These are phyloP conservation scores for Batkoa obscura DNA, from an alignment of 371 early-diverging fungal genomes.

Conservation along the genomic window DNA sequence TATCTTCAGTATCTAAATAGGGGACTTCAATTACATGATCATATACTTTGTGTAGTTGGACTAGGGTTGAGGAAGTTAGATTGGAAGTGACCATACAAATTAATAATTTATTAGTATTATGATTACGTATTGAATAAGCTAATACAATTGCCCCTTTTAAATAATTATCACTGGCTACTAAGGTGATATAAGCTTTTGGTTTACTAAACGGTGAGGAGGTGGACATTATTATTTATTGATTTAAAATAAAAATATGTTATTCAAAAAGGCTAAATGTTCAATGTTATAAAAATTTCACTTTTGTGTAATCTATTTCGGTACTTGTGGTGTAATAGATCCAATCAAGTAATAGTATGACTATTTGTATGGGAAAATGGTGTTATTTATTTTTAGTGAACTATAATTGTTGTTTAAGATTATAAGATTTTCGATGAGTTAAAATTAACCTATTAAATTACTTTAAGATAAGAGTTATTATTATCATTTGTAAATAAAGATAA, in stretches of 20 bases:
- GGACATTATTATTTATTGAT: not conserved
- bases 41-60: conserved; percentile 27
- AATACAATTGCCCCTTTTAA: conserved; percentile 71
- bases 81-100: conserved; percentile 52
- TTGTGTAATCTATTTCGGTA: too few species aligned
- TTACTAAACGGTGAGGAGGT: not conserved
- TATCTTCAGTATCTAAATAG: conserved; percentile 23
- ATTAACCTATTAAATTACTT: too few species aligned
- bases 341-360: too few species aligned
- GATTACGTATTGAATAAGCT: conserved; percentile 46
- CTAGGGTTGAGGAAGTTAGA: conserved; percentile 19
- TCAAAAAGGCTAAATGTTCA: not conserved
- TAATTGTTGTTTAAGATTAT: too few species aligned
- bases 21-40: conserved; percentile 47
- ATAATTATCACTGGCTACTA: conserved; percentile 57
- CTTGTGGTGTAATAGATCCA: too few species aligned
- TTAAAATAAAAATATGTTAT: not conserved
- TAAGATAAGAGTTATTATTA: too few species aligned
- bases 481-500: too few species aligned
- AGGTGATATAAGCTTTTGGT: conserved; percentile 43
- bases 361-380: too few species aligned
- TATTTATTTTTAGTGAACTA: too few species aligned
- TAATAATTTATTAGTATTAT: conserved; percentile 33
- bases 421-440: too few species aligned
- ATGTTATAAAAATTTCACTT: too few species aligned